Conservation (phyloP, 495 filamentous ascomycete genomes). For the Penicillium flavigenum region DNA sequence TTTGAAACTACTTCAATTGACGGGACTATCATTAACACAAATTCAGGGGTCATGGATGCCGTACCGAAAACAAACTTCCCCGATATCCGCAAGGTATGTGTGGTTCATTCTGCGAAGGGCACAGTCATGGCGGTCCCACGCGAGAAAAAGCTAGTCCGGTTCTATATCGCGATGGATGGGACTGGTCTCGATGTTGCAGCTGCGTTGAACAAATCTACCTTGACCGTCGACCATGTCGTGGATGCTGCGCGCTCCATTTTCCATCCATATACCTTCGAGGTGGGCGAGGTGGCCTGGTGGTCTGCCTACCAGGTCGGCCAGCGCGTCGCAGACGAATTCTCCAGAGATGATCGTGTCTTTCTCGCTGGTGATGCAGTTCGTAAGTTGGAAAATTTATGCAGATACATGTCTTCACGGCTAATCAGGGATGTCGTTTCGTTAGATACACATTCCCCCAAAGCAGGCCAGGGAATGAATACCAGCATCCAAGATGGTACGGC, state of each 20-base stretch:
- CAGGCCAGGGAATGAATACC: conserved; percentile 55
- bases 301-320: conserved; percentile 68
- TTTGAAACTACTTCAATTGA: conserved; percentile 47
- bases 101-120: conserved; percentile 65
- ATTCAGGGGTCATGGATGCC: conserved; percentile 58
- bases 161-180: background rate
- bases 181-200: background rate
- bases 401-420: too few relatives aligned
- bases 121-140: conserved; percentile 72
- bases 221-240: conserved; percentile 26
- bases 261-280: too few relatives aligned
- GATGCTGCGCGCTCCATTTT: conserved; percentile 31
- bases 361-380: conserved; percentile 52
- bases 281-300: conserved; percentile 49
- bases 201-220: background rate
- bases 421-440: too few relatives aligned
- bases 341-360: conserved; percentile 35
- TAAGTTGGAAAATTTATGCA: too few relatives aligned
- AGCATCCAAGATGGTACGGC: conserved; percentile 47
- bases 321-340: conserved; percentile 66
- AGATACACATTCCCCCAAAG: conserved; percentile 49
- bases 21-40: conserved; percentile 60
- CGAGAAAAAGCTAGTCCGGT: conserved; percentile 64
- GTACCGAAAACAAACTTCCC: conserved; percentile 68
- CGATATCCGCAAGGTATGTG: conserved; percentile 65